Evolutionary conservation across 202 grass and related monocot species (phyloP).

Genomic region (Panicum virgatum): DNA sequence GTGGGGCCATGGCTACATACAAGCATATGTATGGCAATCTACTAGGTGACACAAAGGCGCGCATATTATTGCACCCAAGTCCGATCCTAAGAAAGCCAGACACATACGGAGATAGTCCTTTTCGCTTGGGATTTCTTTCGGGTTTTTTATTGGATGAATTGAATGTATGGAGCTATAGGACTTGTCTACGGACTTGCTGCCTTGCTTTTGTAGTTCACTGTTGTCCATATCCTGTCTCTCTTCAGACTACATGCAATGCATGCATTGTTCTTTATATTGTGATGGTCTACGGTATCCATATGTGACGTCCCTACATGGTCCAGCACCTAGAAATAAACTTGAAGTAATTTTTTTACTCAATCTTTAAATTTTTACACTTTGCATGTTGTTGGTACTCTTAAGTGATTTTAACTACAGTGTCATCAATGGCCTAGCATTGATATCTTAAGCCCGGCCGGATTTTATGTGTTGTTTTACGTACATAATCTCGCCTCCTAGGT

Average conservation of each 20-base stretch:
- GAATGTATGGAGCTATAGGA: slow-evolving; percentile 27
- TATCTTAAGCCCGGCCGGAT: background rate
- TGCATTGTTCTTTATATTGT: background rate
- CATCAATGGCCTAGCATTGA: background rate
- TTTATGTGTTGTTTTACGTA: background rate
- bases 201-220: slow-evolving; percentile 50
- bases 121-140: slow-evolving; percentile 15
- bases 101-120: slow-evolving; percentile 35
- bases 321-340: background rate
- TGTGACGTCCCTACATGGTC: background rate
- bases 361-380: background rate
- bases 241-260: slow-evolving; percentile 8
- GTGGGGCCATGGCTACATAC: slow-evolving; percentile 32
- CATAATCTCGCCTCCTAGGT: background rate
- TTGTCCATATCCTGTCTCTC: slow-evolving; percentile 35
- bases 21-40: slow-evolving; percentile 37
- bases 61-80: slow-evolving; percentile 37
- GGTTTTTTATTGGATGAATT: slow-evolving; percentile 18
- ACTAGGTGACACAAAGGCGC: slow-evolving; percentile 55
- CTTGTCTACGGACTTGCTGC: slow-evolving; percentile 37
- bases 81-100: slow-evolving; percentile 45
- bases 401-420: background rate
- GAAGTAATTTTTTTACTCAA: background rate
- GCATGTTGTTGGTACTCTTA: background rate
- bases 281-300: background rate